phyloP scores from a whole-genome alignment of 2,329 filamentous ascomycete species.

The Penicillium sp. region DNA sequence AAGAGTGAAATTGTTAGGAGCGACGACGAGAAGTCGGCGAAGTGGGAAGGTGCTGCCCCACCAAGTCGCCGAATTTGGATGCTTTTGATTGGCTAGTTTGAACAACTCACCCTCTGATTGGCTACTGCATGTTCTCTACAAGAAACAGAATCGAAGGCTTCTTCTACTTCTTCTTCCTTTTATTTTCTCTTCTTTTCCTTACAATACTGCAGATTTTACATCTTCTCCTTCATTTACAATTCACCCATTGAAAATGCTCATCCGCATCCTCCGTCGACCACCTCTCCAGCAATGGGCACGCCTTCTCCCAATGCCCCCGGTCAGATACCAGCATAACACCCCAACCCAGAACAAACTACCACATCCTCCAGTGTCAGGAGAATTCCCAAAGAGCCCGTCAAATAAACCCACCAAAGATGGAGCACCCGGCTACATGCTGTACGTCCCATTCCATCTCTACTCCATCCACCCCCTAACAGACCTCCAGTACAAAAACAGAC shows the following conservation, averaged over 20 bases:
- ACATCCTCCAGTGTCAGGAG: not conserved
- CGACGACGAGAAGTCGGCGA: conserved; percentile 3
- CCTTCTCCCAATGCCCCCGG: too few relatives aligned
- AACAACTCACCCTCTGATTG: not conserved
- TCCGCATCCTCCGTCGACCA: too few relatives aligned
- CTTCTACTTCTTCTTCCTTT: not conserved
- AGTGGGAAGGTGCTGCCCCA: not conserved
- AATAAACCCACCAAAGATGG: conserved; percentile 7
- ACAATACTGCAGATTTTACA: too few relatives aligned
- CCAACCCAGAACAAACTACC: not conserved
- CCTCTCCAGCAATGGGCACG: too few relatives aligned
- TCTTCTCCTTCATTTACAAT: too few relatives aligned
- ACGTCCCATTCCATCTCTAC: not conserved
- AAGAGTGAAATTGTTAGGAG: too few relatives aligned
- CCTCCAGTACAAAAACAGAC: conserved; percentile 72
- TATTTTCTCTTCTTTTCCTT: not conserved
- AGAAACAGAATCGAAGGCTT: too few relatives aligned
- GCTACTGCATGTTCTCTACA: too few relatives aligned
- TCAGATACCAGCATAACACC: too few relatives aligned
- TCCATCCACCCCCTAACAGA: not conserved
- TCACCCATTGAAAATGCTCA: too few relatives aligned
- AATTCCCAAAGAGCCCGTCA: too few relatives aligned
- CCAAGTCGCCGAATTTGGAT: conserved; percentile 13
- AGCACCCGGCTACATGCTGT: conserved; percentile 12
- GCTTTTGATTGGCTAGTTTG: not conserved